Evolutionary conservation across 1,284 basidiomycete genomes (phyloP), one percentile per base, ranked within the genome.

Genomic region (Entoloma clypeatum): DNA sequence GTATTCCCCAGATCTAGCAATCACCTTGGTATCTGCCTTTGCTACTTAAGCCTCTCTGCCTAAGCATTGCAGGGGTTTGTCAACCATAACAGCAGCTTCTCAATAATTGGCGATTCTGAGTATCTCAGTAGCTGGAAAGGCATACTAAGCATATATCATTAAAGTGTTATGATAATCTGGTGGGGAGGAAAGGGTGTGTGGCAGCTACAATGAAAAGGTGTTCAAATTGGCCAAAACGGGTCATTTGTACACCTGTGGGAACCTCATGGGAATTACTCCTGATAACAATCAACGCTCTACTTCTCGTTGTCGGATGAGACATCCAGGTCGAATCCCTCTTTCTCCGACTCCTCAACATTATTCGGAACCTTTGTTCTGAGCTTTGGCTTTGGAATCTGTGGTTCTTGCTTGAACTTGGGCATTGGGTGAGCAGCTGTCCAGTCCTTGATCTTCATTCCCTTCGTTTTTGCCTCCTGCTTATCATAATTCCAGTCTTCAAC

Each of bases 331-430:
- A 29, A 29, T 18, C 13, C 16, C 21, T 34, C 32, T 34, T 19
- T 19, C n/a, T 19, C 32, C 9, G 27, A 29, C 32, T 34, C 32
- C n/a, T 19, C 21, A 8, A n/a, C 9, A 9, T 13, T 19, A 11
- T 18, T 8, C 7, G 8, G n/a, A 9, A 22, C 32, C n/a, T 11
- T 13, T 18, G n/a, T 19, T 7, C 7, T 6, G 7, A 18, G 18
- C 21, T 34, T 34, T 13, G 32, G 32, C 16, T 34, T 34, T 6
- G 16, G 16, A 9, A n/a, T n/a, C n/a, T 7, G 16, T n/a, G 7
- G 13, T 34, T 34, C 10, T 29, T 4, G 27, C 27, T 29, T 29
- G 27, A 29, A 29, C 31, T 41, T 41, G 13, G 39, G 32, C 28
- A 26, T 41, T 27, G 39, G 39, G 25, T 41, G 17, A 2, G 17